Evolutionary conservation across 257 asterid species (phyloP), one percentile per base, ranked within the genome.

Genomic region (Solanum dulcamara): DNA sequence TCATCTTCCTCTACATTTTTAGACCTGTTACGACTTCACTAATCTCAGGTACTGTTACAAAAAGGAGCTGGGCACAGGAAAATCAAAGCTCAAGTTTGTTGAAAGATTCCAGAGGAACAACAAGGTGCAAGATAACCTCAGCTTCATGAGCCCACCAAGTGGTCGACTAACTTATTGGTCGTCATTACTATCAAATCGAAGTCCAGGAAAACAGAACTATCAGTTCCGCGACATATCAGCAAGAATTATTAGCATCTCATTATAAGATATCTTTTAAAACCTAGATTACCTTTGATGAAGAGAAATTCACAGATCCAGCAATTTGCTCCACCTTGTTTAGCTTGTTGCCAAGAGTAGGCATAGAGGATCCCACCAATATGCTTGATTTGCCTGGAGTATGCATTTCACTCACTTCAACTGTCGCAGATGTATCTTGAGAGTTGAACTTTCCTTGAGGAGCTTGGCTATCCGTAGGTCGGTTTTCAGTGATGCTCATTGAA

Each of bases 301-400:
- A 46, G 42, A 26, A 14, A 77, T 77, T 46, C 83, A 44, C 37
- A 48, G 83, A 46, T 48, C 62, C 40, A 46, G 38, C 42, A 77
- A 15, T 44, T 15, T 28, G 17, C 62, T 77, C 83, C 62, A 2
- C 42, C 83, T 46, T 84, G 11, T 83, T 89, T 59, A 81, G 30
- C 88, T 88, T 89, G 84, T 83, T 80, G 86, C 86, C 88, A 81
- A 50, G 68, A 7, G 71, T 28, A 77, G 40, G 62, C 53, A 22
- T 26, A 51, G 75, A 74, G 67, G 77, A 55, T 30, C 83, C 51
- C 72, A 74, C 44, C 83, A 62, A 7, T 74, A 28, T 4, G 9
- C 30, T 59, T 32, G 44, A 59, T 66, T 51, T 32, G 37, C 28
- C 53, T 28, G 30, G 26, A 44, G 42, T 74, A 24, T 60, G 84